Conservation (phyloP, 2,329 filamentous ascomycete genomes). For the Trichoderma sp. region DNA sequence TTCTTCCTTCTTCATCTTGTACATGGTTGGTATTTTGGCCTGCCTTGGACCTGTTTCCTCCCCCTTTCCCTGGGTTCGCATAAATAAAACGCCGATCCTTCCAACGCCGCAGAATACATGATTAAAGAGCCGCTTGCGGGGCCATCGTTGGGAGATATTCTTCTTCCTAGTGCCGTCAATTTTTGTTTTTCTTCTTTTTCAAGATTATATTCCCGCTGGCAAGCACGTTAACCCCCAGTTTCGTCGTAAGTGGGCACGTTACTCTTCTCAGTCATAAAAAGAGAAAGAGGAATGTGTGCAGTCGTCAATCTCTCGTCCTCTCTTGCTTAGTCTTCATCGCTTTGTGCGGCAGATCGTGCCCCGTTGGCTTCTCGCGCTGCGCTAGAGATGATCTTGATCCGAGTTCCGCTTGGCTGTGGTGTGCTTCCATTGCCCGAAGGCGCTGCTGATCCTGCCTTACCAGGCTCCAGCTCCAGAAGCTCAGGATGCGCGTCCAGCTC, state of each 20-base stretch:
- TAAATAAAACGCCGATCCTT: slow-evolving; percentile 31
- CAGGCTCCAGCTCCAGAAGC: slow-evolving; percentile 58
- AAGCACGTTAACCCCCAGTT: slow-evolving; percentile 12
- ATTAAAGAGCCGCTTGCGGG: slow-evolving; percentile 32
- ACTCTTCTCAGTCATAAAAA: slow-evolving; percentile 8
- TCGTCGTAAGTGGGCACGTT: slow-evolving; percentile 21
- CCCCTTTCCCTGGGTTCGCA: slow-evolving; percentile 33
- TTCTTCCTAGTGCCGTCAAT: slow-evolving; percentile 24
- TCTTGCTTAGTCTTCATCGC: slow-evolving; percentile 55
- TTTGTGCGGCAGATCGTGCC: slow-evolving; percentile 49
- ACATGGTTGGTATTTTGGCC: slow-evolving; percentile 38
- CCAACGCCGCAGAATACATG: slow-evolving; percentile 36
- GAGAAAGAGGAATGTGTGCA: neutral
- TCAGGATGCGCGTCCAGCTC: slow-evolving; percentile 59
- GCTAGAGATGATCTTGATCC: slow-evolving; percentile 70
- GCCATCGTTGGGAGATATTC: slow-evolving; percentile 19
- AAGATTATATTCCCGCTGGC: slow-evolving; percentile 18
- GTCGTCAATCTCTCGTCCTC: slow-evolving; percentile 14
- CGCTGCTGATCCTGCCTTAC: slow-evolving; percentile 45
- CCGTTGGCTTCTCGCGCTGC: slow-evolving; percentile 46
- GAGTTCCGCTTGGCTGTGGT: slow-evolving; percentile 64
- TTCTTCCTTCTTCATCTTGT: slow-evolving; percentile 16
- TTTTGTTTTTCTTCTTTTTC: slow-evolving; percentile 22
- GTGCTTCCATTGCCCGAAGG: slow-evolving; percentile 66
- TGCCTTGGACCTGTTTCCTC: slow-evolving; percentile 29